Percentiles rank a stretch among this genome's conserved stretches.
phyloP scores from a whole-genome alignment of 176 grass and related monocot species.

The Zoysia japonica region DNA sequence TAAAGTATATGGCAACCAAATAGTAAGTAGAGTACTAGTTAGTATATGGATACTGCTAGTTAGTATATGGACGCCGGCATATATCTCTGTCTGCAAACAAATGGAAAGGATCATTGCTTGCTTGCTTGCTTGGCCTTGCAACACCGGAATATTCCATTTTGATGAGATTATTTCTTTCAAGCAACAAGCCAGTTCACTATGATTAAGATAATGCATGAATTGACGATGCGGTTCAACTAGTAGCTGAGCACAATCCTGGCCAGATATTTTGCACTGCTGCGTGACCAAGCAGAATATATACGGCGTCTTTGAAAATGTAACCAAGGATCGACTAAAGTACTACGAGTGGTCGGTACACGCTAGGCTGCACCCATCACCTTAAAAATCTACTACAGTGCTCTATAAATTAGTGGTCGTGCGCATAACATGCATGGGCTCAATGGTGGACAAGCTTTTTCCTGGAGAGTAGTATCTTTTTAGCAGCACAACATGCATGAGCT shows the following conservation, averaged over 20 bases:
- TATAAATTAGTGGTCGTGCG: constrained; percentile 2
- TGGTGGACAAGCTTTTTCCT: neutral
- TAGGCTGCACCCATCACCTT: constrained; percentile 15
- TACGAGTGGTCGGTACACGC: neutral
- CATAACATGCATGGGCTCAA: constrained; percentile 6
- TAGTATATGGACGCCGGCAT: neutral
- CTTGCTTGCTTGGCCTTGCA: neutral
- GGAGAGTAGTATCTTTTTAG: neutral
- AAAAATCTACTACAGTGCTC: constrained; percentile 18
- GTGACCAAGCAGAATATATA: constrained; percentile 25
- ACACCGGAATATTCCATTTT: constrained; percentile 12
- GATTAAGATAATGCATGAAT: constrained; percentile 2
- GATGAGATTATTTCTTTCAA: neutral
- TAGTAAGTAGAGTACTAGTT: too few relatives aligned
- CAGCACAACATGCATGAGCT: neutral
- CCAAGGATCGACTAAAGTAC: neutral
- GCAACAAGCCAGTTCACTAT: neutral
- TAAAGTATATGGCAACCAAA: too few relatives aligned
- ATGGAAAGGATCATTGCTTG: neutral
- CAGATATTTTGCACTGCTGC: constrained; percentile 21
- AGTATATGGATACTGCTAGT: neutral
- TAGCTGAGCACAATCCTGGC: constrained; percentile 30
- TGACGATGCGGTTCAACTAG: constrained; percentile 27
- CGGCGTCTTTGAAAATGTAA: constrained; percentile 19
- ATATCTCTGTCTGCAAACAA: neutral